Evolutionary conservation across 257 asterid species (phyloP).

Genomic region (Leonotis leonurus): DNA sequence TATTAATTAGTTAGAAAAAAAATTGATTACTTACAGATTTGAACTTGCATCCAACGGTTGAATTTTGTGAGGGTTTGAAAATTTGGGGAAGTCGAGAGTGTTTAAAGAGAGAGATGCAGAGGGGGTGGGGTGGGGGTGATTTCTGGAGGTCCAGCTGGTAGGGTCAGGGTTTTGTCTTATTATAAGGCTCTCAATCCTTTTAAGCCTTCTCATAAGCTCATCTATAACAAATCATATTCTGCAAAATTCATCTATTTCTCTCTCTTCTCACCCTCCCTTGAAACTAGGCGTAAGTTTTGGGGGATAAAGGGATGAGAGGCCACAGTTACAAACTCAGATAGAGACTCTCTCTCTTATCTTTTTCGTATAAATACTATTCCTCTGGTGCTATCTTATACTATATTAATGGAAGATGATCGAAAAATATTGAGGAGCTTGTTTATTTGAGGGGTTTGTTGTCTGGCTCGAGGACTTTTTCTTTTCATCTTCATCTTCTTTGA

Average conservation of each 20-base stretch:
- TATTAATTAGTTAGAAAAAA: too few relatives aligned
- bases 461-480: constrained; percentile 43
- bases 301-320: constrained; percentile 36
- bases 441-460: constrained; percentile 52
- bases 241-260: too few relatives aligned
- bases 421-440: constrained; percentile 19
- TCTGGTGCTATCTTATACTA: too few relatives aligned
- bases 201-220: constrained; percentile 11
- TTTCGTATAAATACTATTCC: too few relatives aligned
- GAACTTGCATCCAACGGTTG: neutral
- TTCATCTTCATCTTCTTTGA: neutral
- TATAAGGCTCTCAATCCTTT: constrained; percentile 19
- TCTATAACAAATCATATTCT: constrained; percentile 17
- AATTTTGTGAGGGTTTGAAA: neutral
- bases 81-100: constrained; percentile 1
- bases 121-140: constrained; percentile 19
- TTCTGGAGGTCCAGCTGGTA: constrained; percentile 36
- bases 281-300: constrained; percentile 54
- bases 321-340: constrained; percentile 7
- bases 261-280: constrained; percentile 27
- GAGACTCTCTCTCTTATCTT: neutral
- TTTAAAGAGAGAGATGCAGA: too few relatives aligned
- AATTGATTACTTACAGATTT: too few relatives aligned
- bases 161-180: constrained; percentile 36
- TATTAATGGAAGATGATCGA: neutral